A percentile compares a stretch with the other conserved stretches of the same genome.
These are phyloP conservation scores for Danielia oregonensis DNA, from an alignment of 805 yeast species.

Conservation along the genomic window DNA sequence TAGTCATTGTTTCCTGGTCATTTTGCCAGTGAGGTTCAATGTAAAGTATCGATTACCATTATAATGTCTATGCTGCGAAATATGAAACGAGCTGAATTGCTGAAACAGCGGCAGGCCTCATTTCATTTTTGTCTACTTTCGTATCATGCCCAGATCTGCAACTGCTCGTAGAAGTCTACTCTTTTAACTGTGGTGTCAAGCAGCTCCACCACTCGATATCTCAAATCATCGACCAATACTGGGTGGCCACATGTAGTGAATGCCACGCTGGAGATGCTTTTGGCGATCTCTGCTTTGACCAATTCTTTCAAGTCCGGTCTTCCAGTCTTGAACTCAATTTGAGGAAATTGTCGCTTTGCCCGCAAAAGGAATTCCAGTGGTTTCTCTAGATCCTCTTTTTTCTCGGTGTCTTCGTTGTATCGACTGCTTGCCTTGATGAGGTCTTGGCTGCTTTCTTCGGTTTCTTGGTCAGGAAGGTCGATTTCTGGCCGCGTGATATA, in stretches of 20 bases:
- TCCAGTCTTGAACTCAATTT: slow-evolving; percentile 16
- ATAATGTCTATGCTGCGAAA: too few species aligned
- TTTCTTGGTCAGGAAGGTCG: too few species aligned
- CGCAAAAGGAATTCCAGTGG: background rate
- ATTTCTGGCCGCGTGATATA: slow-evolving; percentile 13
- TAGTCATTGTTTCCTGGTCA: too few species aligned
- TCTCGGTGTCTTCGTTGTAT: background rate
- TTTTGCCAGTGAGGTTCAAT: too few species aligned
- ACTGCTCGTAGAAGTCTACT: slow-evolving; percentile 17
- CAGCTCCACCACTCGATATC: slow-evolving; percentile 17
- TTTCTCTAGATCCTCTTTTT: too few species aligned
- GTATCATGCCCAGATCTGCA: slow-evolving; percentile 22
- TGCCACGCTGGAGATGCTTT: slow-evolving; percentile 39
- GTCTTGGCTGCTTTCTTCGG: too few species aligned
- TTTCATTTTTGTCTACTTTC: too few species aligned
- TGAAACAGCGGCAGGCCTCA: too few species aligned
- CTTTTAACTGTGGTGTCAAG: slow-evolving; percentile 16
- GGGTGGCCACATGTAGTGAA: slow-evolving; percentile 34
- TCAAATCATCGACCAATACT: slow-evolving; percentile 28
- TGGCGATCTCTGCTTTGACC: slow-evolving; percentile 33
- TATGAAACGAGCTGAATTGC: too few species aligned
- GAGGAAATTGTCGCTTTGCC: slow-evolving; percentile 12
- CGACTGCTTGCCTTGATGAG: background rate
- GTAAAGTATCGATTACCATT: too few species aligned
- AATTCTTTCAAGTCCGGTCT: slow-evolving; percentile 46